phyloP scores from a whole-genome alignment of 1,139 yeast species.

The Debaryomyces subglobosus region DNA sequence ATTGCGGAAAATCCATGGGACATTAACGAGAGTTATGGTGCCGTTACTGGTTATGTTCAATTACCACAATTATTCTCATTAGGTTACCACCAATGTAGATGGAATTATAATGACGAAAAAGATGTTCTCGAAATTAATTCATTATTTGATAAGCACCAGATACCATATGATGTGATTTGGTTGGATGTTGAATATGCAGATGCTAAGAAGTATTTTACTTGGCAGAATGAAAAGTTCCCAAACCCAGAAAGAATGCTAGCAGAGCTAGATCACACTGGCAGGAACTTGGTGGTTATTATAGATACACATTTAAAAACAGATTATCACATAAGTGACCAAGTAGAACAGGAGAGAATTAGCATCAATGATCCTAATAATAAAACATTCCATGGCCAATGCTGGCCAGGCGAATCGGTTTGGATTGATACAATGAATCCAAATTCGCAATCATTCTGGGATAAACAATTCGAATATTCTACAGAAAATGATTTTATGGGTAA shows the following conservation, averaged over 20 bases:
- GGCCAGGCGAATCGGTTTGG: slow-evolving; percentile 99
- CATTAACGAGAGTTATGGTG: slow-evolving; percentile 64
- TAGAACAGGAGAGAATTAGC: slow-evolving; percentile 40
- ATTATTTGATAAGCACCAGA: slow-evolving; percentile 69
- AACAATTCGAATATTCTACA: slow-evolving; percentile 25
- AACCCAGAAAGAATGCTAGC: slow-evolving; percentile 69
- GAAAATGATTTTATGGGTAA: slow-evolving; percentile 51
- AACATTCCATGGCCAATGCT: slow-evolving; percentile 82
- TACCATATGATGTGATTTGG: slow-evolving; percentile 96
- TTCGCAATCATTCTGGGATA: slow-evolving; percentile 63
- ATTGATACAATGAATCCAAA: slow-evolving; percentile 77
- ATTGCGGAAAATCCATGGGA: slow-evolving; percentile 64
- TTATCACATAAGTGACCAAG: slow-evolving; percentile 62
- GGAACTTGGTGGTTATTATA: slow-evolving; percentile 81
- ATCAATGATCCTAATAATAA: slow-evolving; percentile 44
- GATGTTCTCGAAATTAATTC: slow-evolving; percentile 75
- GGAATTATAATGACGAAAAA: slow-evolving; percentile 90
- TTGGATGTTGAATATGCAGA: slow-evolving; percentile 92
- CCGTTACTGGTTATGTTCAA: slow-evolving; percentile 71
- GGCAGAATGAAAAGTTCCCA: slow-evolving; percentile 79
- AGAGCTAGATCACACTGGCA: slow-evolving; percentile 67
- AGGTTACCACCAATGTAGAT: slow-evolving; percentile 95
- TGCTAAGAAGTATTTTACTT: slow-evolving; percentile 83
- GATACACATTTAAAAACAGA: slow-evolving; percentile 88
- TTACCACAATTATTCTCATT: slow-evolving; percentile 82